Evolutionary conservation across 805 yeast genomes (phyloP).

Genomic region (Yarrowia porcina): DNA sequence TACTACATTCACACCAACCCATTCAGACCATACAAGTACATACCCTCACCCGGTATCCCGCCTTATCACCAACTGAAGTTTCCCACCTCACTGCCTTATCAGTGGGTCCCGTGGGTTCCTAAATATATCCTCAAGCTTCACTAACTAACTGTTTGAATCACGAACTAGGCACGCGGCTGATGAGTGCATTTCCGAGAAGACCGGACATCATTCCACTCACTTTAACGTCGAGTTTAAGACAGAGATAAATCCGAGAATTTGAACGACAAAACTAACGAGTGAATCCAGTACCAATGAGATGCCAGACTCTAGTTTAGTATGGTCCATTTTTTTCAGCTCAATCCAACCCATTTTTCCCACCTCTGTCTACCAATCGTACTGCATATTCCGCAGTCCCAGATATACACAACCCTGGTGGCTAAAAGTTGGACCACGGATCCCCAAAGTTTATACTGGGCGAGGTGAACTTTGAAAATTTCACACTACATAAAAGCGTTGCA

Average conservation of each 20-base stretch:
- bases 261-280: background rate
- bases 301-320: background rate
- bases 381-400: background rate
- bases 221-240: background rate
- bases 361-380: background rate
- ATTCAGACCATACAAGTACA: no score
- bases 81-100: background rate
- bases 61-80: background rate
- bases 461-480: constrained; percentile 14
- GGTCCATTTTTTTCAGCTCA: background rate
- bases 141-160: background rate
- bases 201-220: background rate
- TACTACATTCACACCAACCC: no score
- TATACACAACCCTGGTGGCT: constrained; percentile 21
- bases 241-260: background rate
- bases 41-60: no score
- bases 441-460: background rate
- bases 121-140: background rate
- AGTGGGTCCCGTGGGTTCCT: constrained; percentile 2
- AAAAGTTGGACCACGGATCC: background rate
- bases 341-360: background rate
- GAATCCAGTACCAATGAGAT: background rate
- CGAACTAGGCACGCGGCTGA: constrained; percentile 10
- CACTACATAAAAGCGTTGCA: constrained; percentile 20
- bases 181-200: background rate